Base-by-base conservation (phyloP, 2,329 filamentous ascomycete genomes). In the Alternaria consortialis region DNA sequence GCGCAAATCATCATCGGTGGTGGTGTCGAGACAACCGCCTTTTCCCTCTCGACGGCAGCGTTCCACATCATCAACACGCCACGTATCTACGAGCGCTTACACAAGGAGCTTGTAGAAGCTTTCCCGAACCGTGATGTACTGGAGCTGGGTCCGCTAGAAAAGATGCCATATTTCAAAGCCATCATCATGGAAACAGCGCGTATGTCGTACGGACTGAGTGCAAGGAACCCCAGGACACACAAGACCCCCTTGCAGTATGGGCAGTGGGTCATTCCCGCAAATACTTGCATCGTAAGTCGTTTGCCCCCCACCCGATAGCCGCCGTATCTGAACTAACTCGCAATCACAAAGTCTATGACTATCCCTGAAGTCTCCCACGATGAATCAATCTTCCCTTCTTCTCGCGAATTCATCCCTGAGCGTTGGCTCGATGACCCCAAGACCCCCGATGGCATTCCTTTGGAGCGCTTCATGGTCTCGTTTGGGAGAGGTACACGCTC, bases 401-500 rank as follows among this genome's bases (percentile, higher is more conserved):
- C 75, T 3, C 56, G 65, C 15, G 34, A 53, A 0, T 83, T 80
- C 53, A 68, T 77, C 4, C 80, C 81, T 0, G 78, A 82, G 56
- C 76, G 81, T 32, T 83, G 81, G 80, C 66, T 82, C 36, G 67
- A 66, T 36, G 58, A 70, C 9, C 64, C 70, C 4, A 66, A 73
- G 51, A 74, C 73, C 0, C 47, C 55, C 0, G 71, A 76, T 23
- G 75, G 77, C 5, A 67, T 76, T 20, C 70, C 74, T 1, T 65
- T 80, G 6, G 77, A 79, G n/a, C 74, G 75, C 31, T 82, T 79
- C 59, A 73, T 81, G 48, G 76, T 82, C 5, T 73, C 71, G 1
- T 83, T 83, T 59, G 73, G 76, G 3, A 77, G 77, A 37, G 82
- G 83, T 1, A 78, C 77, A 5, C 69, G 82, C 13, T 68, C 68